Base-by-base conservation (phyloP, 495 filamentous ascomycete species). In the Aspergillus olivimuriae region DNA sequence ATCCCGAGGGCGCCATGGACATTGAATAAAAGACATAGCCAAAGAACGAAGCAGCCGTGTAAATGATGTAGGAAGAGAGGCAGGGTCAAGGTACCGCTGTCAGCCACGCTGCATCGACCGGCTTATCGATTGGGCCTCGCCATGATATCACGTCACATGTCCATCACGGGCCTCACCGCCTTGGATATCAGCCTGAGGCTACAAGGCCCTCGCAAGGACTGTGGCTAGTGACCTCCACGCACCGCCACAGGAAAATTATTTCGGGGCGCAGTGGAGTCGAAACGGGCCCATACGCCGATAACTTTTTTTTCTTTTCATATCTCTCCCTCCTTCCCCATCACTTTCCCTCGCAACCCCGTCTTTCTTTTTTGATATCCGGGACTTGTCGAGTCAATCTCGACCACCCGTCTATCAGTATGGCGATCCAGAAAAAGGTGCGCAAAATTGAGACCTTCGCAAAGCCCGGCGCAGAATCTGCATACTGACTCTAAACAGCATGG, bases 381-480 rank as follows among this genome's bases (percentile, higher is more conserved):
- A 52, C 39, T 47, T 37, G 52, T 44, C 45, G 40, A 64, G 63
- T 20, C 20, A 38, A 15, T 31, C 46, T 60, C 43, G 47, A 55
- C 56, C 46, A 34, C 43, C 47, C 42, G 35, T 48, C 26, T 32
- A 28, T 51, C 41, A 61, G 56, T 53, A 98, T 98, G 92, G 91
- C 86, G 54, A 90, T 96, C 53, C 92, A 97, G 61, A 98, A 98
- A 75, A 98, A 98, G 74, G 81, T 81, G 47, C 41, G 56, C 33
- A 32, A 19, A 2, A 9, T 34, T 16, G 12, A 6, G 9, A 23
- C 11, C 17, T 15, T 24, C n/a, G 8, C 4, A 23, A 21, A 39
- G 46, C 11, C 7, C 4, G 21, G 30, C 3, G 23, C 22, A 14
- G 22, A 1, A 19, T 22, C 10, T 42, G 32, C 31, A 8, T 59